Evolutionary conservation across 805 yeast genomes (phyloP).

Genomic region (Starmerella geochares): DNA sequence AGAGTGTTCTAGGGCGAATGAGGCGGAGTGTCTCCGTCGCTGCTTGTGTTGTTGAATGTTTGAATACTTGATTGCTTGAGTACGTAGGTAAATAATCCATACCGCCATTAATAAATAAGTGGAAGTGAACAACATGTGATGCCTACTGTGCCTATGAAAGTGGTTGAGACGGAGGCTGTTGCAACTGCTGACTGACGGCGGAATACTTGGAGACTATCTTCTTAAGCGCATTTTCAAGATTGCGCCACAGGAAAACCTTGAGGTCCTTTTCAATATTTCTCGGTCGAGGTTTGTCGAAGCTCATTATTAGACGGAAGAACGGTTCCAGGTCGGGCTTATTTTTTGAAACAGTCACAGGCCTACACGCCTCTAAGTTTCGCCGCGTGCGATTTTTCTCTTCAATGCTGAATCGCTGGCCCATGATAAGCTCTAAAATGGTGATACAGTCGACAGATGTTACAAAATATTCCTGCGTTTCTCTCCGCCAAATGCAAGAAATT

Average conservation of each 20-base stretch:
- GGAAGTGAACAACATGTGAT: no score
- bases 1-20: no score
- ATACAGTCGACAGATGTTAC: conserved; percentile 61
- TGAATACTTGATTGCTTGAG: no score
- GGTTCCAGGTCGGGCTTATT: conserved; percentile 32
- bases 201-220: conserved; percentile 52
- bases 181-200: conserved; percentile 21
- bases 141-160: no score
- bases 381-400: conserved; percentile 64
- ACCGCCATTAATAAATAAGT: no score
- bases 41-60: no score
- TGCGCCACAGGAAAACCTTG: conserved; percentile 54
- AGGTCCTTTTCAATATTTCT: conserved; percentile 61
- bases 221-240: conserved; percentile 42
- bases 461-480: conserved; percentile 38
- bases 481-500: conserved; percentile 53
- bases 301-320: conserved; percentile 46
- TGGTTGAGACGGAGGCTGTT: neutral
- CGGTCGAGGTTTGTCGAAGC: conserved; percentile 53
- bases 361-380: conserved; percentile 53
- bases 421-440: conserved; percentile 45
- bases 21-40: no score
- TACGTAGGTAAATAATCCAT: no score
- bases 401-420: conserved; percentile 45
- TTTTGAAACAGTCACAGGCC: conserved; percentile 51